Conservation (phyloP, 192 early-diverging fungal species). For the Chytriomyces sp. region DNA sequence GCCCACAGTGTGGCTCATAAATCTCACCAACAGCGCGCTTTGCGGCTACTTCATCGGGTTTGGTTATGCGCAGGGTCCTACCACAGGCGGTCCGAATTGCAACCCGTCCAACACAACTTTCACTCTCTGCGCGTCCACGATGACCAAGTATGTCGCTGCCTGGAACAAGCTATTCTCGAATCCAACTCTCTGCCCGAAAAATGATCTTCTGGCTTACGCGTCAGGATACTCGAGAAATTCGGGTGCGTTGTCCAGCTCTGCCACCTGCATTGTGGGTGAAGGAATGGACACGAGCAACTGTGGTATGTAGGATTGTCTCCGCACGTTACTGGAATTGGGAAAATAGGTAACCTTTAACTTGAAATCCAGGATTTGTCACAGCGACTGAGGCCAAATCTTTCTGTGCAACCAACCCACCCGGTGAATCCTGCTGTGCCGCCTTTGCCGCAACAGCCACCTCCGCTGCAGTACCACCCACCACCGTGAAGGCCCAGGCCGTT, state of each 20-base stretch:
- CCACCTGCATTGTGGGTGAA: background rate
- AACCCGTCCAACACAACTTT: background rate
- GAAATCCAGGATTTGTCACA: background rate
- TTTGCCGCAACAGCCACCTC: background rate
- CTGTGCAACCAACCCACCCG: background rate
- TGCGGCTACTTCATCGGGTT: slow-evolving; percentile 5
- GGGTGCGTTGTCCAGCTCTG: background rate
- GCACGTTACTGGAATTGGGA: background rate
- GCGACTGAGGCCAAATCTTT: slow-evolving; percentile 6
- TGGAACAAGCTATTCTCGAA: background rate
- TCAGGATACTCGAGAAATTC: background rate
- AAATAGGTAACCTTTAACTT: background rate
- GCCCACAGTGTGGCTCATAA: background rate
- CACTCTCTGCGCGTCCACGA: slow-evolving; percentile 14
- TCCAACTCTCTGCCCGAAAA: background rate
- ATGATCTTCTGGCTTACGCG: background rate
- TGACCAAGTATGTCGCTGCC: background rate
- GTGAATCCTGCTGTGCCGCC: background rate
- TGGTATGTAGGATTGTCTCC: background rate
- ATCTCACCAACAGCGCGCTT: background rate
- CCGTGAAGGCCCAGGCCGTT: background rate
- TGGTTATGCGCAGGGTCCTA: background rate
- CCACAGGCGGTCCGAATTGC: background rate
- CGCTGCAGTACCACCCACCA: background rate
- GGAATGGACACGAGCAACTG: slow-evolving; percentile 3